Evolutionary conservation across 495 filamentous ascomycete species (phyloP).

Genomic region (Zalerion maritima): DNA sequence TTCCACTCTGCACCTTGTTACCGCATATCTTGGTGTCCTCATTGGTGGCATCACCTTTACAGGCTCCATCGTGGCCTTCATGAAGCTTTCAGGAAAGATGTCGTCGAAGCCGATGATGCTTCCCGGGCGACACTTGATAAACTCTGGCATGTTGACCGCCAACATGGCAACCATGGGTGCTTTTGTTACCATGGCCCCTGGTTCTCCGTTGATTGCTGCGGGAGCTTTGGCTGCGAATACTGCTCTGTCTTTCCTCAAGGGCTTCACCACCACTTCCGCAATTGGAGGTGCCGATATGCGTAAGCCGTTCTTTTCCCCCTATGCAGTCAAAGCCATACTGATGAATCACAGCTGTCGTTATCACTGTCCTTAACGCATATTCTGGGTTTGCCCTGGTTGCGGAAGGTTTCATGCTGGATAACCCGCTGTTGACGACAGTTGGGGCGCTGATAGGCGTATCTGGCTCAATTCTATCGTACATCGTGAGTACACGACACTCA

Average conservation of each 20-base stretch:
- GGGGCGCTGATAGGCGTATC: constrained; percentile 69
- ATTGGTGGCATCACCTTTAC: constrained; percentile 78
- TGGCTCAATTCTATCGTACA: constrained; percentile 70
- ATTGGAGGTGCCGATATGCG: constrained; percentile 80
- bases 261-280: constrained; percentile 65
- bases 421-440: constrained; percentile 61
- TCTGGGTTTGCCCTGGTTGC: constrained; percentile 73
- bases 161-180: constrained; percentile 68
- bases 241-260: constrained; percentile 61
- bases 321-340: neutral
- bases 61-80: constrained; percentile 65
- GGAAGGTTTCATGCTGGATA: constrained; percentile 78
- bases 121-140: constrained; percentile 54
- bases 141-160: constrained; percentile 50
- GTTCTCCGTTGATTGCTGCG: constrained; percentile 56
- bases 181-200: constrained; percentile 64
- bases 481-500: too few relatives aligned
- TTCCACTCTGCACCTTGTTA: constrained; percentile 59
- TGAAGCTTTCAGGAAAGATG: constrained; percentile 67
- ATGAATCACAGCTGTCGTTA: constrained; percentile 44
- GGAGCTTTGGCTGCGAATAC: constrained; percentile 58
- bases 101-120: constrained; percentile 54
- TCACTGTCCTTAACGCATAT: constrained; percentile 74
- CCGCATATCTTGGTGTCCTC: constrained; percentile 64
- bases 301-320: constrained; percentile 12